phyloP scores from a whole-genome alignment of 176 grass and related monocot species.

The Bolboschoenus planiculmis region DNA sequence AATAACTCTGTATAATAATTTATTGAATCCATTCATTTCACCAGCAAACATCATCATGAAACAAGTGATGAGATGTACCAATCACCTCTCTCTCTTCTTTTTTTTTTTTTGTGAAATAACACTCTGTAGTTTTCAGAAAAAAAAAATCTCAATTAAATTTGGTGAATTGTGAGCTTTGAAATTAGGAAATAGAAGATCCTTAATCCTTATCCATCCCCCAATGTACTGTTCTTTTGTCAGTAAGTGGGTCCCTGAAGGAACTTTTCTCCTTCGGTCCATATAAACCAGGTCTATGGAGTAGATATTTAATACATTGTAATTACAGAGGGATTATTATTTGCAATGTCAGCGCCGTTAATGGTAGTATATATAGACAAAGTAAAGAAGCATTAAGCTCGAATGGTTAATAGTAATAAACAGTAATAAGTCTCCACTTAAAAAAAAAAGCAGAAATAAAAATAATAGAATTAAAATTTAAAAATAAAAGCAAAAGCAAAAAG shows the following conservation, averaged over 20 bases:
- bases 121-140: no score
- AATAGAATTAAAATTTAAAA: not conserved
- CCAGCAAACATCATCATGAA: not conserved
- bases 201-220: not conserved
- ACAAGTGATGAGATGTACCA: not conserved
- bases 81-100: not conserved
- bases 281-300: not conserved
- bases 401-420: constrained; percentile 21
- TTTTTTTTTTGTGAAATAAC: no score
- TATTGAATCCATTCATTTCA: not conserved
- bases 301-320: not conserved
- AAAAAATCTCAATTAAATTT: not conserved
- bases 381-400: not conserved
- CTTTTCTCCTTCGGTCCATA: not conserved
- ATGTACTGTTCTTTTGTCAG: not conserved
- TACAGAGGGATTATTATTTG: not conserved
- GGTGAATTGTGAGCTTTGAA: not conserved
- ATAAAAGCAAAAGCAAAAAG: constrained; percentile 15
- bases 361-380: not conserved
- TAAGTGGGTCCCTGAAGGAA: not conserved
- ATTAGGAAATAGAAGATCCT: not conserved
- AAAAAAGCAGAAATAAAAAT: not conserved
- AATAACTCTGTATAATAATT: not conserved
- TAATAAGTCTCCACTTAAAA: constrained; percentile 26
- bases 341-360: constrained; percentile 26